Percentiles rank a stretch among this genome's conserved stretches.
Conservation (phyloP, 768 basidiomycete genomes). For the Russula griseocarnosa region DNA sequence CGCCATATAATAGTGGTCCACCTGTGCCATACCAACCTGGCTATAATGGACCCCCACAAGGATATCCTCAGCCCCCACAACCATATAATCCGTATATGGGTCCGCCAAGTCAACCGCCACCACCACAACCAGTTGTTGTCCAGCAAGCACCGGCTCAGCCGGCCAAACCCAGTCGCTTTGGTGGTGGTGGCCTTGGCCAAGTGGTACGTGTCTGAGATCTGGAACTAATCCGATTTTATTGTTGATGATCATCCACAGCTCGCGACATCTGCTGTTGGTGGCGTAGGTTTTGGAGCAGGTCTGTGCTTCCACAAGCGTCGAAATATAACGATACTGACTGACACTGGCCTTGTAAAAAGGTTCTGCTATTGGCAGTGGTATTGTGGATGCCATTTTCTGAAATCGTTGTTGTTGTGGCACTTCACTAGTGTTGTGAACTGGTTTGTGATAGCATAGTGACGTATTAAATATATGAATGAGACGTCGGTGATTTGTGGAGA, state of each 20-base stretch:
- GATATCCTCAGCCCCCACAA: constrained; percentile 29
- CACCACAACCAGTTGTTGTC: constrained; percentile 24
- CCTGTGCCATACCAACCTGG: constrained; percentile 40
- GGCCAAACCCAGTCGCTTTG: constrained; percentile 21
- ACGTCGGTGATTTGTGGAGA: background rate
- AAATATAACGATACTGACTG: background rate
- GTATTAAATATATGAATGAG: background rate
- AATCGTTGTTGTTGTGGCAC: background rate
- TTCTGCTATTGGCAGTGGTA: constrained; percentile 49
- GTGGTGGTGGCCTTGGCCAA: constrained; percentile 16
- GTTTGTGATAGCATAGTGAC: background rate
- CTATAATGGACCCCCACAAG: constrained; percentile 30
- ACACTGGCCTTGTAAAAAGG: constrained; percentile 33
- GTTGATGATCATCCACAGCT: constrained; percentile 29
- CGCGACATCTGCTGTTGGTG: constrained; percentile 48
- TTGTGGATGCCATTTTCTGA: constrained; percentile 49
- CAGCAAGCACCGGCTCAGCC: constrained; percentile 29
- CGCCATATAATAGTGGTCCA: constrained; percentile 30
- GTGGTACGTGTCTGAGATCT: constrained; percentile 15
- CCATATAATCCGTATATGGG: constrained; percentile 22
- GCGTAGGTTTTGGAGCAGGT: constrained; percentile 77
- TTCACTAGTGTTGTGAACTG: background rate
- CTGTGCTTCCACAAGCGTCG: constrained; percentile 29
- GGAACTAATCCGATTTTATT: background rate
- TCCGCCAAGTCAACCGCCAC: constrained; percentile 29